Evolutionary conservation across 306 rosid species (phyloP), one percentile per base, ranked within the genome.

Genomic region (Rosa rugosa): DNA sequence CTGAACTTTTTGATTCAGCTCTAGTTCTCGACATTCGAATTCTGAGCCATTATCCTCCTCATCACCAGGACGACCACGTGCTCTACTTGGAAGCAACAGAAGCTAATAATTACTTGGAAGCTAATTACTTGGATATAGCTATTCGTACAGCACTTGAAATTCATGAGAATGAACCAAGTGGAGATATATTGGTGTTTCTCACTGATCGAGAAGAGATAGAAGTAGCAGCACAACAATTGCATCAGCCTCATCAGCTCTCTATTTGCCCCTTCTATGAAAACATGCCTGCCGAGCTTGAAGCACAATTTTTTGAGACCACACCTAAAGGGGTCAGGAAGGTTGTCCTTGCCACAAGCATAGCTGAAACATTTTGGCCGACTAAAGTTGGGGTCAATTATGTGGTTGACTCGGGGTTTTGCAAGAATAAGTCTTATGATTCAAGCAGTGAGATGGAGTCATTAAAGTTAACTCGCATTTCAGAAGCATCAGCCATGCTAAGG

Each of bases 181-280:
- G 62, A 56, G 62, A 92, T 84, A 88, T 90, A 66, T 81, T 92
- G 85, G 89, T 94, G 76, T 92, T 94, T 84, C 85, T 94, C 31
- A 88, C 94, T 38, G 96, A 96, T 84, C 98, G 90, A 83, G 94
- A 94, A 80, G 97, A 90, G 80, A 94, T 94, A 71, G 96, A 90
- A 87, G 88, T 91, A 0, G 94, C 94, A 3, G 93, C 88, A 86
- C 93, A 94, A 85, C 87, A 90, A 80, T 82, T 92, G 88, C 90
- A 85, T 83, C 91, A 76, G 88, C 81, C 0, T 93, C 9, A 1
- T 6, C 59, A 90, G 83, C 84, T 92, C 75, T 88, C 92, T 77
- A 92, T 92, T 71, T 90, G 96, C 71, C 97, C 94, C 11, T 20
- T n/a, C 1, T 56, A 56, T 56, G 63, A 20, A 56, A 56, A 56